Evolutionary conservation across 2,329 filamentous ascomycete species (phyloP).

Genomic region (Alternaria rosae): DNA sequence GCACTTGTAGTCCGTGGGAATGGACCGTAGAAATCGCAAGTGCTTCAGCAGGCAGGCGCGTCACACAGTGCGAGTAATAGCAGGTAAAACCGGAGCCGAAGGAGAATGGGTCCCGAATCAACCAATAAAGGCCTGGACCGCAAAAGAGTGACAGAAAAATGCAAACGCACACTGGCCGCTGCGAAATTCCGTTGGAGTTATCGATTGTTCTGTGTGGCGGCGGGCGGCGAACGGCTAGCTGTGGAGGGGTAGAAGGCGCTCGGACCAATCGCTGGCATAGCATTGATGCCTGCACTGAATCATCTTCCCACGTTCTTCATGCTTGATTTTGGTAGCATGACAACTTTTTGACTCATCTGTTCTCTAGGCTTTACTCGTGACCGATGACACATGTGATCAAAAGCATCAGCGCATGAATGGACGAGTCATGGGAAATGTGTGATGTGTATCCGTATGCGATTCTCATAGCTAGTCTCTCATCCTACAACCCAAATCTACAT

Average conservation of each 20-base stretch:
- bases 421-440: neutral
- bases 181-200: constrained; percentile 34
- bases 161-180: constrained; percentile 30
- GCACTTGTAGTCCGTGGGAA: neutral
- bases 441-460: constrained; percentile 3
- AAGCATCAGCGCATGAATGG: neutral
- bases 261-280: constrained; percentile 1
- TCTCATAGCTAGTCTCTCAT: constrained; percentile 1
- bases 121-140: constrained; percentile 37
- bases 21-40: constrained; percentile 1
- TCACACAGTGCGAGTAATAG: neutral
- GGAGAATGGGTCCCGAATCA: constrained; percentile 27
- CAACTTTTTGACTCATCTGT: neutral
- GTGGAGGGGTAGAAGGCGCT: constrained; percentile 22
- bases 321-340: neutral
- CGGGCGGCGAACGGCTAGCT: constrained; percentile 11
- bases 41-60: neutral
- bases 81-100: constrained; percentile 15
- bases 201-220: constrained; percentile 26
- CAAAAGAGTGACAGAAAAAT: constrained; percentile 32
- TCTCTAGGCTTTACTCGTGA: neutral
- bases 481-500: constrained; percentile 7
- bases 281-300: neutral
- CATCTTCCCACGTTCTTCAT: neutral
- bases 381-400: neutral